Evolutionary conservation across 2,329 filamentous ascomycete genomes (phyloP), one percentile per base, ranked within the genome.

Genomic region (Aspergillus sp.): DNA sequence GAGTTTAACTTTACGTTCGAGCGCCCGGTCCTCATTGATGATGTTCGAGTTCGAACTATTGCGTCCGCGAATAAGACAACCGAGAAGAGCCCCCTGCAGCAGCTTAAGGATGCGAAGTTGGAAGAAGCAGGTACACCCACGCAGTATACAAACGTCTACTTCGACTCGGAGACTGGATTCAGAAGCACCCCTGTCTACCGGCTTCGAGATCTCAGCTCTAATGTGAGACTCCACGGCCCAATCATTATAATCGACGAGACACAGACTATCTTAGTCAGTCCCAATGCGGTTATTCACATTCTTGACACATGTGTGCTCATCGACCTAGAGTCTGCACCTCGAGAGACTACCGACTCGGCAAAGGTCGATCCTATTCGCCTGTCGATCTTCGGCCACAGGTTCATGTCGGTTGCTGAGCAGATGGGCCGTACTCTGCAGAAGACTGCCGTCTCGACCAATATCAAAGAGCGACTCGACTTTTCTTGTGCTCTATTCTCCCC

Each of bases 1-100:
- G 90, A 96, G 60, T 96, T 96, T 62, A 89, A 89, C 0, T 96
- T 96, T 63, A 93, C 88, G 0, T 82, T 82, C 12, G 88, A 94
- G 46, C 78, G 90, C 44, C 85, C 94, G 48, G 86, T 95, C 43
- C 86, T 95, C 30, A 80, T 96, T 2, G 90, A 95, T 52, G 90
- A 95, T 62, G 86, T 96, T 3, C 83, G 90, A 44, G 88, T 91
- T 3, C 81, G 91, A 43, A 89, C 88, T 5, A 94, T 95, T 51
- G 90, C 88, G 71, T 82, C 41, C 68, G 79, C 9, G 69, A 77
- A 20, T 71, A 74, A 51, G 65, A 79, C 53, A 84, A 87, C 66
- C 71, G 79, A 49, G 81, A 89, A 62, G 78, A 79, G 73, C 5
- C 80, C 83, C 1, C 74, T 84, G 42, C 86, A 93, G 0, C 95